phyloP scores from a whole-genome alignment of 352 stramenopile genomes.

The Phytopythium boreale region DNA sequence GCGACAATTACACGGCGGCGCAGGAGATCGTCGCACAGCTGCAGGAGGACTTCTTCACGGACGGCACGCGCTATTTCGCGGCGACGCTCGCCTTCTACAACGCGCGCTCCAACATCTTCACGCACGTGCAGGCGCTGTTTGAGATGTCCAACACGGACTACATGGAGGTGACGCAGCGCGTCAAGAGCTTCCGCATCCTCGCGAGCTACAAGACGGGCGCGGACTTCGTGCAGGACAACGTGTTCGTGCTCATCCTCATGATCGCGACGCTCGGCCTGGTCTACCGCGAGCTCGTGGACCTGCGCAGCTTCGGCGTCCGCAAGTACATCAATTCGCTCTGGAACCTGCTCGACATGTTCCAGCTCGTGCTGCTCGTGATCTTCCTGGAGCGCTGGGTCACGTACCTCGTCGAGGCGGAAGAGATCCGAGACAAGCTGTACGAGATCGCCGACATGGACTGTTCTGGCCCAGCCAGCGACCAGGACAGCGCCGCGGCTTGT shows the following conservation, averaged over 20 bases:
- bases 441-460: constrained; percentile 54
- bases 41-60: constrained; percentile 56
- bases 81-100: constrained; percentile 74
- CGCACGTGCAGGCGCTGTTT: constrained; percentile 62
- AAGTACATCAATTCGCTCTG: constrained; percentile 78
- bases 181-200: constrained; percentile 75
- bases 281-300: constrained; percentile 49
- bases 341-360: constrained; percentile 74
- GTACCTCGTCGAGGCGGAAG: constrained; percentile 51
- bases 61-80: constrained; percentile 59
- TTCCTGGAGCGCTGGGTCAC: constrained; percentile 59
- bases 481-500: constrained; percentile 38
- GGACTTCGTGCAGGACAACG: constrained; percentile 48
- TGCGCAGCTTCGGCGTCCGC: constrained; percentile 40
- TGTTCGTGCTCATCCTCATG: constrained; percentile 60
- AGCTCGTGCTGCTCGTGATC: constrained; percentile 62
- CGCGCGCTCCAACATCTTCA: constrained; percentile 74
- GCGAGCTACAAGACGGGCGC: constrained; percentile 38
- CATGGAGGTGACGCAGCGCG: constrained; percentile 61
- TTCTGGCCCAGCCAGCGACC: constrained; percentile 35
- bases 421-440: constrained; percentile 47
- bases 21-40: constrained; percentile 40
- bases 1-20: constrained; percentile 62
- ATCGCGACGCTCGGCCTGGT: constrained; percentile 47
- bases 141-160: constrained; percentile 80